Evolutionary conservation across 768 basidiomycete genomes (phyloP).

Genomic region (Termitomyces eurrhizus): DNA sequence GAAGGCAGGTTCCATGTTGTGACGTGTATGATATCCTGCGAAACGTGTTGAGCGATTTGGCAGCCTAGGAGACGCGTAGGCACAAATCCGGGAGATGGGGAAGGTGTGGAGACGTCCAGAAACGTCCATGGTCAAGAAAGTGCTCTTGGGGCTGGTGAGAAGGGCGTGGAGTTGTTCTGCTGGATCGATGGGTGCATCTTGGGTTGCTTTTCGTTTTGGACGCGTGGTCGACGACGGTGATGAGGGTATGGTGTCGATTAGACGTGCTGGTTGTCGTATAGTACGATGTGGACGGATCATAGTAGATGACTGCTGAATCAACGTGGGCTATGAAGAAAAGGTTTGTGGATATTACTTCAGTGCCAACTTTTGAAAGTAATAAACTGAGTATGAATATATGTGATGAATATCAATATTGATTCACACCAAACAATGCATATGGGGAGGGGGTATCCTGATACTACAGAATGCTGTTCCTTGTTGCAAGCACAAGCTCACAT

Average conservation of each 20-base stretch:
- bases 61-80: slow-evolving; percentile 9
- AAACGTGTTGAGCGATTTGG: slow-evolving; percentile 23
- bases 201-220: slow-evolving; percentile 9
- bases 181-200: slow-evolving; percentile 7
- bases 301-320: neutral
- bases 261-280: slow-evolving; percentile 11
- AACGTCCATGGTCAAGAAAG: slow-evolving; percentile 32
- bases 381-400: too few relatives aligned
- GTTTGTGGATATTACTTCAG: neutral
- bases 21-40: slow-evolving; percentile 46
- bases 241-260: neutral
- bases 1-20: slow-evolving; percentile 45
- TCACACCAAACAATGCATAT: too few relatives aligned
- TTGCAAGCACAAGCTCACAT: neutral
- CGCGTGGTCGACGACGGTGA: slow-evolving; percentile 6
- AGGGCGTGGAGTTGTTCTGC: slow-evolving; percentile 11
- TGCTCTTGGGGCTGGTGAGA: slow-evolving; percentile 13
- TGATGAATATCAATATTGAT: neutral
- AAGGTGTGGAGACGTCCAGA: slow-evolving; percentile 34
- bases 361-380: too few relatives aligned
- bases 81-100: slow-evolving; percentile 7
- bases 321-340: neutral
- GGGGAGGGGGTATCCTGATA: too few relatives aligned
- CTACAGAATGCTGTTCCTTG: too few relatives aligned
- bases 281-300: slow-evolving; percentile 18